A percentile compares a stretch with the other conserved stretches of the same genome.
Evolutionary conservation across 345 rosid genomes (phyloP).

Genomic region (Salix koriyanagi): DNA sequence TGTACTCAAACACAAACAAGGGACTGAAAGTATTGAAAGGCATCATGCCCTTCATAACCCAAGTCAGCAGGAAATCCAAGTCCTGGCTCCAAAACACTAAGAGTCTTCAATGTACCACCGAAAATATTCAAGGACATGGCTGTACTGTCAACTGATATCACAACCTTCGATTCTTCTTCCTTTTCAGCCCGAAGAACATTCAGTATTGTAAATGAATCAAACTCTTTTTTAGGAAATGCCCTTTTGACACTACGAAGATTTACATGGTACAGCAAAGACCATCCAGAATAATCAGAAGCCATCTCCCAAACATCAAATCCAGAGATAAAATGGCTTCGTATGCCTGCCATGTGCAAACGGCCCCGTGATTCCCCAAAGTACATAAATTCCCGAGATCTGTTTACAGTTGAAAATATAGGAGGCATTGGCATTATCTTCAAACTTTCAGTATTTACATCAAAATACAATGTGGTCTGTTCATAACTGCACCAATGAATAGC

Average conservation of each 20-base stretch:
- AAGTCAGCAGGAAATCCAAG: neutral
- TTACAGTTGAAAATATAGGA: neutral
- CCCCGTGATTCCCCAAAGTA: neutral
- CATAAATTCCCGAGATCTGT: neutral
- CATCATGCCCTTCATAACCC: neutral
- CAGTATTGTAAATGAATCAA: neutral
- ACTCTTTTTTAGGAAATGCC: neutral
- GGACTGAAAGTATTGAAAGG: neutral
- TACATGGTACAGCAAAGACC: neutral
- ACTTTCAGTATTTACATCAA: neutral
- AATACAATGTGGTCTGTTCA: neutral
- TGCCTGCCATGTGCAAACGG: neutral
- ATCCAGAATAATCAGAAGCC: neutral
- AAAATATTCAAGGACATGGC: neutral
- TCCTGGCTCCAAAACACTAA: neutral
- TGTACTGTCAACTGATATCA: neutral
- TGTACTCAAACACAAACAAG: neutral
- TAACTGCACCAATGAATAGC: neutral
- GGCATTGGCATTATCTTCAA: neutral
- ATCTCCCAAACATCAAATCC: neutral
- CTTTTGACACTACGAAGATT: neutral
- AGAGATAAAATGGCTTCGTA: neutral
- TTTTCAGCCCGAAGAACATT: neutral
- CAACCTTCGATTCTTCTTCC: neutral
- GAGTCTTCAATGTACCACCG: neutral